Evolutionary conservation across 169 alveolate genomes (phyloP).

Genomic region (Sarcocystis neurona): DNA sequence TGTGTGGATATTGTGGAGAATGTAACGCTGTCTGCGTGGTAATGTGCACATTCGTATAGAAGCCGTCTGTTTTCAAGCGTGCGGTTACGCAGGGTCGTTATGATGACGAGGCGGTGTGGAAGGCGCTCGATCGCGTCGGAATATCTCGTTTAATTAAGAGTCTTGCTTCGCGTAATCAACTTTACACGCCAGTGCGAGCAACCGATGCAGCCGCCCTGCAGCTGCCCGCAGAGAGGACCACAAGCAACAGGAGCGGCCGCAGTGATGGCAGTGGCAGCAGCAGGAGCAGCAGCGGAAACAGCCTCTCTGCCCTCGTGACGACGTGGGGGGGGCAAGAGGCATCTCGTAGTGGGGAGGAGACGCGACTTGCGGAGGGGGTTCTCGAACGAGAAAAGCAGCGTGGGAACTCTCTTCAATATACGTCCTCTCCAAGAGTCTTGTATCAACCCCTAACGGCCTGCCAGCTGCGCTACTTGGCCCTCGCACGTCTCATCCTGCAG

Average conservation of each 20-base stretch:
- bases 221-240: neutral
- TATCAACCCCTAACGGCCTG: constrained; percentile 44
- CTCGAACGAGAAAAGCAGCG: no score
- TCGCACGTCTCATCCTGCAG: constrained; percentile 64
- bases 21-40: no score
- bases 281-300: no score
- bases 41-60: no score
- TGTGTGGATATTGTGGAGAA: no score
- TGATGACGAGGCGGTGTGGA: constrained; percentile 68
- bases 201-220: neutral
- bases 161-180: constrained; percentile 14
- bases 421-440: neutral
- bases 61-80: neutral
- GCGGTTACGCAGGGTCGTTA: constrained; percentile 39
- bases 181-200: constrained; percentile 23
- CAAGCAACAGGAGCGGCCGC: no score
- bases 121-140: constrained; percentile 64
- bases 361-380: neutral
- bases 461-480: constrained; percentile 68
- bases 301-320: no score
- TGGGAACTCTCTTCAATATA: no score
- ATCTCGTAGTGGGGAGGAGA: neutral
- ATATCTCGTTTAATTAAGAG: neutral
- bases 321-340: no score
- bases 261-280: no score